Evolutionary conservation across 495 filamentous ascomycete species (phyloP).

Genomic region (Geoglossum glabrum): DNA sequence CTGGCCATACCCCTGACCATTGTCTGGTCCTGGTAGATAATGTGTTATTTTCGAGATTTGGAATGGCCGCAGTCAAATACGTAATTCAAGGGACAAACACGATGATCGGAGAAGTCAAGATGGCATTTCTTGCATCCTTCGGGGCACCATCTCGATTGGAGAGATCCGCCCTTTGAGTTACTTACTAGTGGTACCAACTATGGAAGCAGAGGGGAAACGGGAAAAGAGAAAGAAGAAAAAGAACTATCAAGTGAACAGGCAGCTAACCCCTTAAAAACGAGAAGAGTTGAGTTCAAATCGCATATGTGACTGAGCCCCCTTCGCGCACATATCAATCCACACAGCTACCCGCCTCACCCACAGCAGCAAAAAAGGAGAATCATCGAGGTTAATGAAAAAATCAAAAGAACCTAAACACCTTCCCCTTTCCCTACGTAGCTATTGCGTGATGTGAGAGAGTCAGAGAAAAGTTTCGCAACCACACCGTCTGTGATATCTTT

Average conservation of each 20-base stretch:
- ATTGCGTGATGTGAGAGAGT: neutral
- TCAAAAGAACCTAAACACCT: slow-evolving; percentile 2
- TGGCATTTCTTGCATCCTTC: neutral
- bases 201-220: neutral
- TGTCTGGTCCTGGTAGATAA: neutral
- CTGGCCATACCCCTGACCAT: no score
- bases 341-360: neutral
- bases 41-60: neutral
- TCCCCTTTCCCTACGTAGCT: slow-evolving; percentile 1
- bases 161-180: neutral
- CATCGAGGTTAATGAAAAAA: neutral
- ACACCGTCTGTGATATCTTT: neutral
- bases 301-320: neutral
- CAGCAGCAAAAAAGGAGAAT: neutral
- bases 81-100: neutral
- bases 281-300: neutral
- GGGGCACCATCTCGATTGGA: neutral
- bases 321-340: neutral
- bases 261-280: neutral
- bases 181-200: neutral
- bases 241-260: neutral
- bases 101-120: neutral
- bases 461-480: neutral
- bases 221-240: neutral
- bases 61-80: neutral